phyloP scores from a whole-genome alignment of 441 rosid species.

The Pelargonium myrrhifolium region DNA sequence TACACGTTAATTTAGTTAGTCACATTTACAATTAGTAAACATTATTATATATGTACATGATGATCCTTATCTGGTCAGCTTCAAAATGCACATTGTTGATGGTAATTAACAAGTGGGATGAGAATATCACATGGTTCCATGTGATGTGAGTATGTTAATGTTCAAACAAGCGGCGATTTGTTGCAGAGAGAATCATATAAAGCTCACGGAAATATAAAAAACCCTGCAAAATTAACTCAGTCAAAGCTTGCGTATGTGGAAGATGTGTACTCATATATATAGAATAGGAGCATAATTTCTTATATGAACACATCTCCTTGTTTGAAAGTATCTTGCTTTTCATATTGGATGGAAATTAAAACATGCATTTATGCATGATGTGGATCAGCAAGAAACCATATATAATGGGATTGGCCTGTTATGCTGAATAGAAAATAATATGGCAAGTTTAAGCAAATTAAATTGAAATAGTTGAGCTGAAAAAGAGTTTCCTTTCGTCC shows the following conservation, averaged over 20 bases:
- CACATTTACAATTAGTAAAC: not conserved
- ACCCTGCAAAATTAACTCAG: not conserved
- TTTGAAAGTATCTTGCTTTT: too few relatives aligned
- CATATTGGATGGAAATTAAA: too few relatives aligned
- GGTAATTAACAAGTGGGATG: constrained; percentile 2
- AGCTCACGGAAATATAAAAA: not conserved
- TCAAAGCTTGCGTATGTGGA: not conserved
- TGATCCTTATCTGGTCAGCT: not conserved
- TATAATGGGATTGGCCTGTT: too few relatives aligned
- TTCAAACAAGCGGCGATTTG: not conserved
- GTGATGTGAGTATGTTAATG: not conserved
- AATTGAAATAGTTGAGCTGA: too few relatives aligned
- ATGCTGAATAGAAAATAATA: too few relatives aligned
- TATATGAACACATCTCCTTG: too few relatives aligned
- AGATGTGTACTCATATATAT: too few relatives aligned
- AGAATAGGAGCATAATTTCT: not conserved
- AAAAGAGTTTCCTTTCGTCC: too few relatives aligned
- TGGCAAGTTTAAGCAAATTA: too few relatives aligned
- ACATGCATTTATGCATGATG: too few relatives aligned
- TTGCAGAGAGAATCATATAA: not conserved
- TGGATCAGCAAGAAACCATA: too few relatives aligned
- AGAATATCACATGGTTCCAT: constrained; percentile 18
- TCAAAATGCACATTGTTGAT: not conserved
- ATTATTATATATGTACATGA: not conserved
- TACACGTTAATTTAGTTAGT: not conserved